Conservation (phyloP, 2,329 filamentous ascomycete species). For the Aspergillus proliferans region DNA sequence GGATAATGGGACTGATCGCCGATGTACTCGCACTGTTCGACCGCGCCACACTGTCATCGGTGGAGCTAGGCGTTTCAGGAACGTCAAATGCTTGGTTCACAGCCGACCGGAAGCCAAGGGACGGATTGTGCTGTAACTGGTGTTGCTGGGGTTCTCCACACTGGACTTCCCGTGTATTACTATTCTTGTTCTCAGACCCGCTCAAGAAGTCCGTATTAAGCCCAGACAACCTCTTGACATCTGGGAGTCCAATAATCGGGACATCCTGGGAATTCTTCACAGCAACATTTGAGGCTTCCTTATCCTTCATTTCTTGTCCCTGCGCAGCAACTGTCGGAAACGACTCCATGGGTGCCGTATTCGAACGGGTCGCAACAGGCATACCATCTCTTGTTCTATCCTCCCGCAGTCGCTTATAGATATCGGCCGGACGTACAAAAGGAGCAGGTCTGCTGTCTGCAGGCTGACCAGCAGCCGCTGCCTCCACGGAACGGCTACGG, state of each 20-base stretch:
- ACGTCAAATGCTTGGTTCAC: slow-evolving; percentile 62
- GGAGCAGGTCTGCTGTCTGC: slow-evolving; percentile 46
- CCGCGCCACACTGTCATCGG: slow-evolving; percentile 49
- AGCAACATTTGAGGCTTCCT: background rate
- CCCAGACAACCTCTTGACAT: slow-evolving; percentile 38
- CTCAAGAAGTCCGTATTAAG: slow-evolving; percentile 25
- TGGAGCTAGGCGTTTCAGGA: slow-evolving; percentile 48
- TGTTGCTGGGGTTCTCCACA: slow-evolving; percentile 12
- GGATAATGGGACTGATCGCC: slow-evolving; percentile 60
- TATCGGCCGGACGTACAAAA: slow-evolving; percentile 68
- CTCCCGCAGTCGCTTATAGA: slow-evolving; percentile 66
- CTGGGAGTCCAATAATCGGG: slow-evolving; percentile 31
- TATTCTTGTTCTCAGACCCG: slow-evolving; percentile 6
- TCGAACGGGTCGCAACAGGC: slow-evolving; percentile 12
- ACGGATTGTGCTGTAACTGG: slow-evolving; percentile 47
- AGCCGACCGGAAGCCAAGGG: slow-evolving; percentile 52
- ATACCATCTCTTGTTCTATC: slow-evolving; percentile 55
- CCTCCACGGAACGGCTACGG: slow-evolving; percentile 22
- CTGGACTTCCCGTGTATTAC: slow-evolving; percentile 8
- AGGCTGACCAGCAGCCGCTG: slow-evolving; percentile 9
- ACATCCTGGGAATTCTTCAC: slow-evolving; percentile 3
- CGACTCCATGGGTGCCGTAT: slow-evolving; percentile 1
- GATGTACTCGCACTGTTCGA: slow-evolving; percentile 59
- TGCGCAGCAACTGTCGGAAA: background rate
- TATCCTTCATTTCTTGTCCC: background rate